These are phyloP conservation scores for Globisporangium spinosum DNA, from an alignment of 352 stramenopile species.

Conservation along the genomic window DNA sequence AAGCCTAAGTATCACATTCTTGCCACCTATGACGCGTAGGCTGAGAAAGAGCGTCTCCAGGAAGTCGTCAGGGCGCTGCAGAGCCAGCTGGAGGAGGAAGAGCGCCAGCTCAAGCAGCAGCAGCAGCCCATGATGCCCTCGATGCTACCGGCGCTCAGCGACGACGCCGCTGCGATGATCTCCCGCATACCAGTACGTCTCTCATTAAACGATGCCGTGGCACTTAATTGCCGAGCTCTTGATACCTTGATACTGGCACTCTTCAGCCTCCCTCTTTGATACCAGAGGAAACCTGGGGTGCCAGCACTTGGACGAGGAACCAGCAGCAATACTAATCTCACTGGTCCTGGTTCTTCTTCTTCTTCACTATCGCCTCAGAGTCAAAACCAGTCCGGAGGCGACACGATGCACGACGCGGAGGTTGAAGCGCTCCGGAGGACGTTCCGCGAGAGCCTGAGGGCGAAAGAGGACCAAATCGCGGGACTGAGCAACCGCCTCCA, in stretches of 20 bases:
- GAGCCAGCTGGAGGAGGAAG: constrained; percentile 56
- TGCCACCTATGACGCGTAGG: constrained; percentile 22
- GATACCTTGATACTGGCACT: not conserved
- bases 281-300: constrained; percentile 27
- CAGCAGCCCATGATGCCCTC: not conserved
- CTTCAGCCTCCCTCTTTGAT: not conserved
- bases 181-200: constrained; percentile 36
- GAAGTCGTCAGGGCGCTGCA: constrained; percentile 53
- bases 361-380: not conserved
- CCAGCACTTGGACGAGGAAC: constrained; percentile 1
- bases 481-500: constrained; percentile 38
- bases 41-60: constrained; percentile 61
- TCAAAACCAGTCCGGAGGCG: constrained; percentile 18
- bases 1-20: not conserved
- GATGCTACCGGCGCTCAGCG: not conserved
- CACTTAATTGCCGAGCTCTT: not conserved
- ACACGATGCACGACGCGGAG: constrained; percentile 26
- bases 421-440: constrained; percentile 41
- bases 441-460: constrained; percentile 47
- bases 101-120: constrained; percentile 22
- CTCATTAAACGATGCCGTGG: not conserved
- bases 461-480: constrained; percentile 64
- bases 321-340: not conserved
- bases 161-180: not conserved
- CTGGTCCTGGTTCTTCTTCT: not conserved